Evolutionary conservation across 176 grass and related monocot genomes (phyloP).

Genomic region (Ensete ventricosum): DNA sequence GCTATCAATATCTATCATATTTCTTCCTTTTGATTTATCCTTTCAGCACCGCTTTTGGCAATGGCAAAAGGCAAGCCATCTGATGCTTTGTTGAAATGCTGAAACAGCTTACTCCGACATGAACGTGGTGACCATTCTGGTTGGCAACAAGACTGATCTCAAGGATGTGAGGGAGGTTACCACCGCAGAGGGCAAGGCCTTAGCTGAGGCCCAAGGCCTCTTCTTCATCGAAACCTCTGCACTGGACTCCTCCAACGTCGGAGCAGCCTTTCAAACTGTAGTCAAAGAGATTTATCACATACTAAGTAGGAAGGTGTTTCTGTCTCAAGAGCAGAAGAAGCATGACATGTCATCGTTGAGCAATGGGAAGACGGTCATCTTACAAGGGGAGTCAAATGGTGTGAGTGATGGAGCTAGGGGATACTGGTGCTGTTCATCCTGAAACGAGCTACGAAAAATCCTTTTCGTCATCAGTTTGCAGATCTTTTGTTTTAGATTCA

Average conservation of each 20-base stretch:
- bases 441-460: no score
- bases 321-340: neutral
- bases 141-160: neutral
- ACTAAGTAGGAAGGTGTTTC: neutral
- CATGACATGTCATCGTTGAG: neutral
- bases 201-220: neutral
- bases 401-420: no score
- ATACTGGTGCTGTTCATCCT: no score
- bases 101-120: neutral
- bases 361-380: neutral
- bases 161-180: neutral
- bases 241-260: neutral
- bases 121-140: neutral
- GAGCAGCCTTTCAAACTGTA: neutral
- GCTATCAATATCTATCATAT: no score
- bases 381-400: neutral
- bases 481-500: no score
- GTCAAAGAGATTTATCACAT: neutral
- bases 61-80: neutral
- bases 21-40: no score
- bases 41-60: neutral
- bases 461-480: no score
- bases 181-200: neutral
- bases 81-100: neutral
- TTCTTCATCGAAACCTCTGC: neutral